Base-by-base conservation (phyloP, 345 rosid species). In the Eucalyptus melliodora region DNA sequence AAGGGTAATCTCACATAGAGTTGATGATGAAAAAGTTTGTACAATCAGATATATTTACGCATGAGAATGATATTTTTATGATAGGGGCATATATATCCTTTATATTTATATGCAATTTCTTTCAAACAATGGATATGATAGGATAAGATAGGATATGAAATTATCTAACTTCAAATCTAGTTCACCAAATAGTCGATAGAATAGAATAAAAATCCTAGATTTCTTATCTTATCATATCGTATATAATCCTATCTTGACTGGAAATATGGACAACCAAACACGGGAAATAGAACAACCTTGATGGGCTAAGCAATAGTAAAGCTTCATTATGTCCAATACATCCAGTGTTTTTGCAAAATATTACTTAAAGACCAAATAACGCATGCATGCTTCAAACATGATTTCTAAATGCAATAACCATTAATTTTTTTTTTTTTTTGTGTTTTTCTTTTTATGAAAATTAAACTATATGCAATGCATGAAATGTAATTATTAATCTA, bases 181-280 rank as follows among this genome's bases (percentile, higher is more conserved):
- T 56, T 56, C 13, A 56, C 62, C 27, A 56, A 9, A 56, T 10
- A 56, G 30, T 24, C 0, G 13, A 23, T 56, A 56, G 30, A 23
- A 56, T 56, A 56, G 1, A 6, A 56, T 3, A 56, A 56, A n/a
- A n/a, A 56, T 56, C 30, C 14, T 56, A 24, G 21, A 56, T 24
- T 56, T 56, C 14, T 56, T 56, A 56, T 56, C 14, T 23, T 24
- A 56, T 56, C 13, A 0, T 56, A 24, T 56, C 30, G 0, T 23
- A 56, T 56, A 1, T 19, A 53, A 9, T 21, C 1, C 3, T 56
- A 56, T 56, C 3, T 56, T 56, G 30, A 56, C 0, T 56, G 2
- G 30, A 56, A 56, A 24, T 56, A 24, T 0, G 0, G 0, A 56
- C 0, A 2, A 0, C 3, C 1, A 56, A 56, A 56, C 30, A 26